phyloP scores from a whole-genome alignment of 345 rosid species.

The Limnanthes douglasii region DNA sequence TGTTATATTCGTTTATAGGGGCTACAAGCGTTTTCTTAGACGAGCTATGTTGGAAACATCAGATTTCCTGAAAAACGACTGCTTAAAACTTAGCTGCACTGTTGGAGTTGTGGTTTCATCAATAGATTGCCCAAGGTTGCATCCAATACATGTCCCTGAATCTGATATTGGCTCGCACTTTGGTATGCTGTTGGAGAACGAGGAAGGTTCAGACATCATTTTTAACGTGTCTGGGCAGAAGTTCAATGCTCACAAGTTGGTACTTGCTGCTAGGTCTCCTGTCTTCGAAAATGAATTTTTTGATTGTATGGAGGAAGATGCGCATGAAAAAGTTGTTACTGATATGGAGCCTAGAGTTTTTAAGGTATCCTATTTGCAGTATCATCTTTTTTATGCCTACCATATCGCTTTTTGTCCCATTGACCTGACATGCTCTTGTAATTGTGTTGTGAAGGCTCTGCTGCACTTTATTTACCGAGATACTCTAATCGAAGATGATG shows the following conservation, averaged over 20 bases:
- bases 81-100: conserved; percentile 76
- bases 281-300: conserved; percentile 58
- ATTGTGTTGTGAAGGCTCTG: conserved; percentile 43
- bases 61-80: conserved; percentile 80
- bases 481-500: conserved; percentile 55
- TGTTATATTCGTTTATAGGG: conserved; percentile 34
- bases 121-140: conserved; percentile 62
- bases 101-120: conserved; percentile 92
- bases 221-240: conserved; percentile 64
- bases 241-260: conserved; percentile 73
- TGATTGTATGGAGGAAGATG: conserved; percentile 46
- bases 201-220: conserved; percentile 64
- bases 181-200: conserved; percentile 66
- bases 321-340: conserved; percentile 27
- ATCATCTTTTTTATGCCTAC: conserved; percentile 4
- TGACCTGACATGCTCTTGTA: conserved; percentile 9
- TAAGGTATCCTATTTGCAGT: conserved; percentile 31
- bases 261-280: conserved; percentile 75
- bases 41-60: conserved; percentile 66
- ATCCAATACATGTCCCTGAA: conserved; percentile 72
- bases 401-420: neutral
- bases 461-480: conserved; percentile 72
- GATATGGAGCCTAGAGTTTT: conserved; percentile 85
- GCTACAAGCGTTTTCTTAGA: conserved; percentile 84
- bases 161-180: conserved; percentile 80